These are phyloP conservation scores for Colletotrichum sp. DNA, from an alignment of 2,329 filamentous ascomycete genomes.

Conservation along the genomic window DNA sequence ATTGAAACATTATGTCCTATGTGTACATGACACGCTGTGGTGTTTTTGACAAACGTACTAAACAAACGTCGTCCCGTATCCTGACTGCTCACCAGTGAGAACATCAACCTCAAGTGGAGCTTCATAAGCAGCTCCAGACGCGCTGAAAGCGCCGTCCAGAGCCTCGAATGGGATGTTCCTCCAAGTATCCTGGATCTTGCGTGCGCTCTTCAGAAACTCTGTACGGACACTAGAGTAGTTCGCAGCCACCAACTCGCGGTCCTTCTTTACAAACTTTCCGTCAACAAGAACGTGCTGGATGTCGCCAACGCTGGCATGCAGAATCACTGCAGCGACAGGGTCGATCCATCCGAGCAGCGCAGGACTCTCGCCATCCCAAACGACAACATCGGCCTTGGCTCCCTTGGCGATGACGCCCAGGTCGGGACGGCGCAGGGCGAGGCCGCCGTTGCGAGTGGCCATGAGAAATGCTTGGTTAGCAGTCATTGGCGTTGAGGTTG, in stretches of 20 bases:
- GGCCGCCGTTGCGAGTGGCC: slow-evolving; percentile 56
- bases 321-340: slow-evolving; percentile 59
- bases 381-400: slow-evolving; percentile 59
- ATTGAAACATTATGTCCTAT: background rate
- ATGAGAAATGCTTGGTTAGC: slow-evolving; percentile 61
- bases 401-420: slow-evolving; percentile 53
- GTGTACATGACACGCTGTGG: background rate
- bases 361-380: slow-evolving; percentile 56
- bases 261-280: slow-evolving; percentile 52
- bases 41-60: background rate
- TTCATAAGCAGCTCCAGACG: slow-evolving; percentile 3
- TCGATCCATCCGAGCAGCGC: slow-evolving; percentile 59
- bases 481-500: slow-evolving; percentile 54
- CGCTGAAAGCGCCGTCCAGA: slow-evolving; percentile 28
- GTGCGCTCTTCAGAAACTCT: slow-evolving; percentile 38
- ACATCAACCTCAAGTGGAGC: slow-evolving; percentile 7
- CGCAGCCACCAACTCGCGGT: slow-evolving; percentile 38
- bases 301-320: slow-evolving; percentile 60
- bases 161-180: slow-evolving; percentile 28
- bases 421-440: slow-evolving; percentile 55
- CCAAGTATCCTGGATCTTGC: slow-evolving; percentile 32
- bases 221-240: slow-evolving; percentile 32
- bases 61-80: background rate
- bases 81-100: background rate
- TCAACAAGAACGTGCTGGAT: slow-evolving; percentile 55